A percentile compares a stretch with the other conserved stretches of the same genome.
Evolutionary conservation across 805 yeast genomes (phyloP).

Genomic region (Candida ovalis): DNA sequence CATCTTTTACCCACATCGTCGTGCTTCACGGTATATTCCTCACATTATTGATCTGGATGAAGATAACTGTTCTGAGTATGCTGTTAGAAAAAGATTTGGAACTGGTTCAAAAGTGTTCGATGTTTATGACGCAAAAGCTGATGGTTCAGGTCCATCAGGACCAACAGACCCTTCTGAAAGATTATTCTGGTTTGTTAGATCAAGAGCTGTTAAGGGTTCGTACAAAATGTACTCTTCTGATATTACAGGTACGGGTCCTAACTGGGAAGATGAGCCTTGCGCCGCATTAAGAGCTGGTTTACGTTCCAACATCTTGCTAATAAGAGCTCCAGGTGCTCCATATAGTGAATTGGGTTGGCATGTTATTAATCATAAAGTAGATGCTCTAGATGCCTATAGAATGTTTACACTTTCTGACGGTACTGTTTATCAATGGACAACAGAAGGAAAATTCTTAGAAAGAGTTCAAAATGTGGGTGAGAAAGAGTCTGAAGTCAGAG

Average conservation of each 20-base stretch:
- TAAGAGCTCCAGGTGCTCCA: conserved; percentile 46
- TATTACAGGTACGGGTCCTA: conserved; percentile 39
- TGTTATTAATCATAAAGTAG: conserved; percentile 54
- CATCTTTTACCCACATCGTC: conserved; percentile 52
- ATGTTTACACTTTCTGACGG: conserved; percentile 61
- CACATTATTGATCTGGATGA: conserved; percentile 43
- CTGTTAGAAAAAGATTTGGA: conserved; percentile 54
- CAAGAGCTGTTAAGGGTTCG: conserved; percentile 67
- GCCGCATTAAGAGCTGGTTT: conserved; percentile 59
- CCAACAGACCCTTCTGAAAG: conserved; percentile 41
- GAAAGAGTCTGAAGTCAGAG: conserved; percentile 59
- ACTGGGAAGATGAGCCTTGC: conserved; percentile 53
- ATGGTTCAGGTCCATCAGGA: conserved; percentile 35
- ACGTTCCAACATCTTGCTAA: conserved; percentile 53
- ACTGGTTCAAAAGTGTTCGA: conserved; percentile 56
- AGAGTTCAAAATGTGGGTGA: conserved; percentile 57
- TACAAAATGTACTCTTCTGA: conserved; percentile 50
- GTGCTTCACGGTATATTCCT: conserved; percentile 54
- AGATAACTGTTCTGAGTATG: conserved; percentile 36
- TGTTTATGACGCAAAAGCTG: conserved; percentile 45
- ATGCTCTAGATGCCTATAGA: conserved; percentile 57
- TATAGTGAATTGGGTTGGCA: conserved; percentile 64
- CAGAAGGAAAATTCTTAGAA: conserved; percentile 54
- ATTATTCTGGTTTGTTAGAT: conserved; percentile 51
- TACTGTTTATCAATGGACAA: conserved; percentile 61